Base-by-base conservation (phyloP, 73 alveolate species). In the Vitrella brassicaformis region DNA sequence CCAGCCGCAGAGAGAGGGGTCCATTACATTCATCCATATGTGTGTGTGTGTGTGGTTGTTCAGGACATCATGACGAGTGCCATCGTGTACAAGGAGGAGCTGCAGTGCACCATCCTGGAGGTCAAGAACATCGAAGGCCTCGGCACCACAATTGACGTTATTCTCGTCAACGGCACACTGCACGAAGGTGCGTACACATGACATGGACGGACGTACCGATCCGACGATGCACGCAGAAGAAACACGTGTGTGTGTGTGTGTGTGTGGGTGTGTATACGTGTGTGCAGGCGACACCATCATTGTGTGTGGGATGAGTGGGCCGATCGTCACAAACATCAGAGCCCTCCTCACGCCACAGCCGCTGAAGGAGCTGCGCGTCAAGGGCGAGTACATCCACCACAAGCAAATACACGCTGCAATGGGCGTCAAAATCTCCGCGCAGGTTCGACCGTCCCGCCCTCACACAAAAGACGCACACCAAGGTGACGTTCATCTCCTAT, bases 311-410 rank as follows among this genome's bases (percentile, higher is more conserved):
- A 91, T 97, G 80, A 82, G 93, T 66, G 99, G 99, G 25, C 99
- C 99, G 25, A 97, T 97, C 39, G 94, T 87, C 66, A 95, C 99
- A 25, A 93, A 89, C 56, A 94, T 97, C 70, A 93, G 98, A 79
- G 98, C 98, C n/a, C 84, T 97, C 66, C 85, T 97, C 75, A 90
- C 98, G 1, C 99, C 99, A 9, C 93, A 86, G 81, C 99, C 99
- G 14, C 85, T 95, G 98, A 91, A 86, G 80, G 99, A 96, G 82
- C 90, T 96, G 98, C 88, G 99, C 89, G 98, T 96, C 0, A 97
- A 96, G 88, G 97, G 98, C 47, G 99, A 97, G 80, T 97, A 91
- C 81, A 90, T 91, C 45, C 94, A 90, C 79, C 98, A 94, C 75
- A 91, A 92, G 56, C 71, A 74, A 68, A 90, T 97, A 67, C 80